Conservation (phyloP, 2,329 filamentous ascomycete genomes). For the Colletotrichum endophyticum region DNA sequence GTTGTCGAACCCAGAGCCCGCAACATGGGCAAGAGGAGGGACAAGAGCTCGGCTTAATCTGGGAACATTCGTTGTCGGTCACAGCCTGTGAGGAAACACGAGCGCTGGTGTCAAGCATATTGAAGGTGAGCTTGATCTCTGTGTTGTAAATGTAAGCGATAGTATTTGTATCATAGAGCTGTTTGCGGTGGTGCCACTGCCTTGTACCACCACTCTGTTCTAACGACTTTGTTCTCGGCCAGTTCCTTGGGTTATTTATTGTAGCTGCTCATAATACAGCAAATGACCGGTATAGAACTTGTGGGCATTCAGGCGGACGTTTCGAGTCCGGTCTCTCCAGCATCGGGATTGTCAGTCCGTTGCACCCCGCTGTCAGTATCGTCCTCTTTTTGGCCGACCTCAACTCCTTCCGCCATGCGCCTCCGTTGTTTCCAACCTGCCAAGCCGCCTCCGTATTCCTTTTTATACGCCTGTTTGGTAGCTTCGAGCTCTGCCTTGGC, state of each 20-base stretch:
- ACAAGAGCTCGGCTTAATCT: conserved; percentile 47
- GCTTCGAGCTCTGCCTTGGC: conserved; percentile 3
- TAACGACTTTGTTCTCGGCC: neutral
- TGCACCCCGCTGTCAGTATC: neutral
- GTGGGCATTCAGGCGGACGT: neutral
- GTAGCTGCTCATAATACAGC: neutral
- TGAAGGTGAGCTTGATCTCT: neutral
- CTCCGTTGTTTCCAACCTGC: conserved; percentile 1
- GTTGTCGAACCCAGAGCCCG: conserved; percentile 83
- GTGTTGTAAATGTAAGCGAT: conserved; percentile 15
- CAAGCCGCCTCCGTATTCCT: neutral
- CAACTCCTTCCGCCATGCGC: neutral
- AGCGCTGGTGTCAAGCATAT: neutral
- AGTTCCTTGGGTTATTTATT: neutral
- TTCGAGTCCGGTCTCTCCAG: neutral
- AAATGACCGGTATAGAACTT: neutral
- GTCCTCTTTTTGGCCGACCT: neutral
- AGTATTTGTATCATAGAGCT: conserved; percentile 17
- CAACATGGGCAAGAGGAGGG: conserved; percentile 89
- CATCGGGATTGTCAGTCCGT: neutral
- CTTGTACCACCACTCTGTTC: neutral
- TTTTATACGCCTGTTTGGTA: neutral
- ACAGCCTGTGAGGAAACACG: neutral
- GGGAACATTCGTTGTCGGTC: neutral
- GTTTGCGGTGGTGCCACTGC: neutral